Evolutionary conservation across 257 asterid genomes (phyloP), one percentile per base, ranked within the genome.

Genomic region (Apocynum venetum): DNA sequence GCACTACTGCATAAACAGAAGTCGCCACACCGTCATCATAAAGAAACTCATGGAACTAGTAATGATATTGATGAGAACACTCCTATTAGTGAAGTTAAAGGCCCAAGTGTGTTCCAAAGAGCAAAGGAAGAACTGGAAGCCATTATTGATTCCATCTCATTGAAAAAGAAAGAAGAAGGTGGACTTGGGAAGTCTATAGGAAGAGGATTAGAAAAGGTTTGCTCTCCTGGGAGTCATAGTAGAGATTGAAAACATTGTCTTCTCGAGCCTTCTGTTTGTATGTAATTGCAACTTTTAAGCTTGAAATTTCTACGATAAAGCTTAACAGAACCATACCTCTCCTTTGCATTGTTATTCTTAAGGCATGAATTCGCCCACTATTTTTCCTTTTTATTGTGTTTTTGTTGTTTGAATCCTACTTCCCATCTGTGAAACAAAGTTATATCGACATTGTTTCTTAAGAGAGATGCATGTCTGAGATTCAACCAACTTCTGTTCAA

Each of bases 91-190:
- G 86, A 85, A 72, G 89, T 91, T 10, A 91, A 84, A 85, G 97
- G 88, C 41, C 96, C 98, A n/a, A 89, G 74, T 52, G 83, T 93
- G 79, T 90, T 93, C 66, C 93, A 88, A 78, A 85, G 96, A 81
- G 98, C 97, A 31, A 93, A 93, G 90, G 98, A 93, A 84, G 97
- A 93, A 82, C 78, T 93, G 17, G 95, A 91, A 77, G 98, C 97
- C 67, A 77, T 91, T 72, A 46, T 90, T 55, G 86, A 77, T 15
- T 48, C 93, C 48, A 81, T 90, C 31, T 79, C 89, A 86, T 81
- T 85, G 9, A 36, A 82, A 56, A 86, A 80, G 83, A 80, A 82
- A 47, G 80, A 82, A 51, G 80, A 78, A 79, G 80, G 83, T 65
- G 80, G 85, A 57, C 71, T 86, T 9, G 67, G 71, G 38, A 40